Conservation (phyloP, 495 filamentous ascomycete species). For the Neurospora tetrasperma region DNA sequence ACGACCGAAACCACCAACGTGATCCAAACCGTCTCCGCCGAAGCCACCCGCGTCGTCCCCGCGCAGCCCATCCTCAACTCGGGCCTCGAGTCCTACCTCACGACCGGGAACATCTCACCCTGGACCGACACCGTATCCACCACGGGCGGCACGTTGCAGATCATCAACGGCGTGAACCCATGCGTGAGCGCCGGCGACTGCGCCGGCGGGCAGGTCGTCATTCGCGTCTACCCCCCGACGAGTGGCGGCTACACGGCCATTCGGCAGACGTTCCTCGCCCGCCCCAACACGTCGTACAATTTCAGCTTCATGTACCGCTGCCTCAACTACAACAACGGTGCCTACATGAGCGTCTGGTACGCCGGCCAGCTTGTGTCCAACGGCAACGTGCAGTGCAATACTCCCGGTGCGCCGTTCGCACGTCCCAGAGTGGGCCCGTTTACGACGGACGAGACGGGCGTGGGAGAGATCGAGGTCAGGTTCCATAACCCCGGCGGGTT, state of each 20-base stretch:
- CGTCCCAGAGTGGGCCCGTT: conserved; percentile 6
- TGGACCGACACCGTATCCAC: conserved; percentile 4
- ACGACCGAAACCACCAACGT: conserved; percentile 6
- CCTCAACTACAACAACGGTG: conserved; percentile 13
- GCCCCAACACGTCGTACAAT: conserved; percentile 10
- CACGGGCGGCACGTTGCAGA: conserved; percentile 7
- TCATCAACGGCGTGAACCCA: conserved; percentile 13
- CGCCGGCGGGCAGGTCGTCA: conserved; percentile 8
- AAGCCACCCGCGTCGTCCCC: conserved; percentile 3
- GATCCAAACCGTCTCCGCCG: conserved; percentile 4
- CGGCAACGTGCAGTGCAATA: neutral
- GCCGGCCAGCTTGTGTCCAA: conserved; percentile 1
- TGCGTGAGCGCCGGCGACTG: conserved; percentile 7
- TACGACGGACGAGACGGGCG: conserved; percentile 8
- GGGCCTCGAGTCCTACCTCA: conserved; percentile 7
- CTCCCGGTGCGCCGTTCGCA: neutral
- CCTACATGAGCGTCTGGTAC: neutral
- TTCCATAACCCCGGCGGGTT: conserved; percentile 5
- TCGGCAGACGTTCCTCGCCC: conserved; percentile 7
- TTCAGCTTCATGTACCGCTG: conserved; percentile 14
- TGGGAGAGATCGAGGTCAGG: conserved; percentile 11
- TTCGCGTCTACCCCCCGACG: conserved; percentile 12
- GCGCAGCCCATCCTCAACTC: conserved; percentile 9
- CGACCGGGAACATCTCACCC: conserved; percentile 10
- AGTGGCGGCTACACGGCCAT: conserved; percentile 1